A percentile compares a stretch with the other conserved stretches of the same genome.
Evolutionary conservation across 2,329 filamentous ascomycete genomes (phyloP).

Genomic region (Aspergillus piperis): DNA sequence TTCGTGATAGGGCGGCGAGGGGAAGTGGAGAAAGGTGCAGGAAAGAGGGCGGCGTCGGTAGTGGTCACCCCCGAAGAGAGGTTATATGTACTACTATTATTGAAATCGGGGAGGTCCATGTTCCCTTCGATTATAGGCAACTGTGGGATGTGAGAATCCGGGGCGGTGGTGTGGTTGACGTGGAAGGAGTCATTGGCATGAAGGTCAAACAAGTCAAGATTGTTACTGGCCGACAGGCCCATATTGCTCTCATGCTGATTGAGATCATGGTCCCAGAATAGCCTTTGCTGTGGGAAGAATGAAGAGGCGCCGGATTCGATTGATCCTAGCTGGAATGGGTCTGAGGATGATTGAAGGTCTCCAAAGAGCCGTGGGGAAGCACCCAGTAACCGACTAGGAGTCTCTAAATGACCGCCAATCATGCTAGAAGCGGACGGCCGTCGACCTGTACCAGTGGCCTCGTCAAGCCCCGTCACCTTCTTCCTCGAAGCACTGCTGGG

Average conservation of each 20-base stretch:
- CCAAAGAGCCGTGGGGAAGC: constrained; percentile 52
- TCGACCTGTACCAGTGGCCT: constrained; percentile 22
- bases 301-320: constrained; percentile 59
- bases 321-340: constrained; percentile 56
- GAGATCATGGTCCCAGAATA: constrained; percentile 52
- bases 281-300: constrained; percentile 55
- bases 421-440: constrained; percentile 25
- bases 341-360: constrained; percentile 59
- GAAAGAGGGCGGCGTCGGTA: constrained; percentile 42
- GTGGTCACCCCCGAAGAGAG: constrained; percentile 29
- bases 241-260: constrained; percentile 25
- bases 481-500: constrained; percentile 60
- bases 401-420: constrained; percentile 42
- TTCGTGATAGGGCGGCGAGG: constrained; percentile 42
- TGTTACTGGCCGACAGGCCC: constrained; percentile 19
- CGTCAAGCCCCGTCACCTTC: constrained; percentile 40
- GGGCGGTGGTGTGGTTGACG: constrained; percentile 17
- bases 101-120: constrained; percentile 38
- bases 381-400: constrained; percentile 47
- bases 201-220: constrained; percentile 27
- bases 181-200: constrained; percentile 21
- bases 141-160: constrained; percentile 34
- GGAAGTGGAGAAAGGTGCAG: constrained; percentile 49
- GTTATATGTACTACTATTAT: constrained; percentile 28
- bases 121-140: constrained; percentile 38